Conservation (phyloP, 768 basidiomycete genomes). For the Xanthoconium purpureum region DNA sequence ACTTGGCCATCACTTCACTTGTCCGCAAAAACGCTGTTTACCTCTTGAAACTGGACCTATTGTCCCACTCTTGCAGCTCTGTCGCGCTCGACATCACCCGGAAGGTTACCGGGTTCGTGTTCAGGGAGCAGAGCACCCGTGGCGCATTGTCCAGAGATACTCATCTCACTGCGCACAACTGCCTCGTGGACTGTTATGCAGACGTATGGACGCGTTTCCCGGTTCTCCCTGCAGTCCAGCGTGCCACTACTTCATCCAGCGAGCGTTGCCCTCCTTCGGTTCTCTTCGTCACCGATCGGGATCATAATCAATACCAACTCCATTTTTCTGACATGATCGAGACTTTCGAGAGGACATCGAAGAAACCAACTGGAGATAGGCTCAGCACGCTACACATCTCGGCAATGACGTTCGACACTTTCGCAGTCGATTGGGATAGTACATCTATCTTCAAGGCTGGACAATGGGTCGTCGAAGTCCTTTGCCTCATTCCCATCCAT, state of each 20-base stretch:
- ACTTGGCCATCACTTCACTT: slow-evolving; percentile 43
- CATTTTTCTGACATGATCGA: slow-evolving; percentile 47
- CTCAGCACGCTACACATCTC: slow-evolving; percentile 38
- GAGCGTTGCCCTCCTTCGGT: slow-evolving; percentile 35
- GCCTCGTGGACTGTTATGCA: slow-evolving; percentile 49
- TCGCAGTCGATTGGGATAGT: slow-evolving; percentile 22
- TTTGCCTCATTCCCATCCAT: slow-evolving; percentile 65
- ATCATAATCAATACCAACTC: slow-evolving; percentile 33
- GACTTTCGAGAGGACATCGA: slow-evolving; percentile 46
- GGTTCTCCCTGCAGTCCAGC: slow-evolving; percentile 49
- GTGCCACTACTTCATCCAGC: slow-evolving; percentile 38
- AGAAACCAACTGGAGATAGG: slow-evolving; percentile 49
- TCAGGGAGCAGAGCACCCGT: slow-evolving; percentile 41
- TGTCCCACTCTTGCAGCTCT: slow-evolving; percentile 37
- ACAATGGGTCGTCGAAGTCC: slow-evolving; percentile 59
- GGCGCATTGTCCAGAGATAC: slow-evolving; percentile 15
- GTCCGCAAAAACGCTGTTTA: slow-evolving; percentile 41
- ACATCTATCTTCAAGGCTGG: slow-evolving; percentile 44
- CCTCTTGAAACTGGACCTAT: slow-evolving; percentile 40
- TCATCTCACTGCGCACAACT: slow-evolving; percentile 40
- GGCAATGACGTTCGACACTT: slow-evolving; percentile 25
- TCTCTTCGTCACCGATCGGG: slow-evolving; percentile 41
- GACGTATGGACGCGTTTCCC: slow-evolving; percentile 63
- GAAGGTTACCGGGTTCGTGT: slow-evolving; percentile 56
- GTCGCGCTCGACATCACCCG: slow-evolving; percentile 51